Percentiles rank a stretch among this genome's conserved stretches.
phyloP scores from a whole-genome alignment of 2,329 filamentous ascomycete species.

The Scolecobasidium constrictum region DNA sequence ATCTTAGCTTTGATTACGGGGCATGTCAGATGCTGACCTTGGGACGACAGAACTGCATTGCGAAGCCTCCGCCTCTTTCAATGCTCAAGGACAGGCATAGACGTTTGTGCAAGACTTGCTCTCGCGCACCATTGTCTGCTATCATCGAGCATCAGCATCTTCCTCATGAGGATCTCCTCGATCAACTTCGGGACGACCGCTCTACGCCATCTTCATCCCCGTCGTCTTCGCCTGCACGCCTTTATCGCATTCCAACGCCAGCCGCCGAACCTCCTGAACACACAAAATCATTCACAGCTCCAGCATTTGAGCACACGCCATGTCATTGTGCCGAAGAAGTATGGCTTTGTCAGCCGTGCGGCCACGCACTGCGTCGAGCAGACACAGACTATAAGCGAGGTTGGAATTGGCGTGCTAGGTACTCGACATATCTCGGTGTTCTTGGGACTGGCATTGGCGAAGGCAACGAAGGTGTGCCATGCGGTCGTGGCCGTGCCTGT shows the following conservation, averaged over 20 bases:
- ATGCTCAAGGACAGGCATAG: constrained; percentile 66
- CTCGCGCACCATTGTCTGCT: constrained; percentile 54
- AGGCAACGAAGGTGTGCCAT: constrained; percentile 78
- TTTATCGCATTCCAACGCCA: constrained; percentile 6
- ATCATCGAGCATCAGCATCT: constrained; percentile 26
- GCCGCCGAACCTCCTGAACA: neutral
- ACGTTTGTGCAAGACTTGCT: constrained; percentile 67
- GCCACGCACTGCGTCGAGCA: constrained; percentile 52
- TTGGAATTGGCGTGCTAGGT: constrained; percentile 84
- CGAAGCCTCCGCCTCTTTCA: constrained; percentile 63
- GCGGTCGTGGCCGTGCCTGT: constrained; percentile 67
- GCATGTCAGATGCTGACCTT: no score
- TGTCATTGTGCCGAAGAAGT: constrained; percentile 53
- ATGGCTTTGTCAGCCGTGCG: constrained; percentile 82
- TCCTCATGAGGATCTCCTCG: constrained; percentile 13
- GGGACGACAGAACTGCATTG: constrained; percentile 80
- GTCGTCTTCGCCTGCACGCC: constrained; percentile 12
- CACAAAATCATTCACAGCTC: constrained; percentile 30
- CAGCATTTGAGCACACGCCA: constrained; percentile 40
- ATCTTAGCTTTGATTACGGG: no score
- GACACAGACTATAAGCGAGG: constrained; percentile 54
- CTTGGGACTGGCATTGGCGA: constrained; percentile 81
- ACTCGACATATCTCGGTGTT: constrained; percentile 66
- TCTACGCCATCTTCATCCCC: constrained; percentile 16
- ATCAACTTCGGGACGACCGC: no score